Percentiles rank a stretch among this genome's conserved stretches.
Evolutionary conservation across 2,329 filamentous ascomycete genomes (phyloP).

Genomic region (Neurospora sp.): DNA sequence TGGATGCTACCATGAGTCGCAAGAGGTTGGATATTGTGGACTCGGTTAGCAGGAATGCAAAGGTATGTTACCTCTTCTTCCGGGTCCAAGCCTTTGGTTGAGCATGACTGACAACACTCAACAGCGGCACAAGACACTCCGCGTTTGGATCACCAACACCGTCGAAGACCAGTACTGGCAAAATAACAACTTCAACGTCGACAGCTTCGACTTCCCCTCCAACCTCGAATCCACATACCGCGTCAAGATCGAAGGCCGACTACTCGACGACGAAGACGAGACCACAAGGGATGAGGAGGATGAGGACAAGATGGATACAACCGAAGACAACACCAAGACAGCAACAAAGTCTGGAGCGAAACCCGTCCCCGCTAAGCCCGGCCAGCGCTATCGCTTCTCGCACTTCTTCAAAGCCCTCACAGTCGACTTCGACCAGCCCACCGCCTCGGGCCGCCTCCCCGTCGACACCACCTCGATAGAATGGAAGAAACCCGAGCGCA

Average conservation of each 20-base stretch:
- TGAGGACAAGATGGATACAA: conserved; percentile 45
- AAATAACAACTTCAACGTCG: conserved; percentile 53
- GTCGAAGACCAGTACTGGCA: conserved; percentile 95
- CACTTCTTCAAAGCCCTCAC: conserved; percentile 76
- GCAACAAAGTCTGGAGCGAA: conserved; percentile 25
- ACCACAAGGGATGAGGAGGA: conserved; percentile 43
- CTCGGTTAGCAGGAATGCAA: conserved; percentile 62
- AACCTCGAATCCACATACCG: conserved; percentile 72
- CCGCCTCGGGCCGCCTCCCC: conserved; percentile 36
- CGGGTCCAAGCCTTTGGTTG: not conserved
- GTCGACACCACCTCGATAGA: conserved; percentile 55
- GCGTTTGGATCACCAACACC: conserved; percentile 92
- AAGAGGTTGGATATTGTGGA: conserved; percentile 90
- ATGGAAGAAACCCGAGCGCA: conserved; percentile 73
- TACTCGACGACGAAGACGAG: conserved; percentile 62
- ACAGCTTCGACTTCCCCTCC: conserved; percentile 73
- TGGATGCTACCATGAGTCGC: conserved; percentile 89
- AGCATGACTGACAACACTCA: not conserved
- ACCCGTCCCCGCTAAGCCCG: conserved; percentile 28
- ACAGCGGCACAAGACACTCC: conserved; percentile 71
- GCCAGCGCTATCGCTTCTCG: conserved; percentile 48
- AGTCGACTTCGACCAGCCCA: conserved; percentile 61
- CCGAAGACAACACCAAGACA: conserved; percentile 29
- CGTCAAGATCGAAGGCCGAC: conserved; percentile 82
- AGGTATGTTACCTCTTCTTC: conserved; percentile 33